Evolutionary conservation across 1,284 basidiomycete genomes (phyloP), one percentile per base, ranked within the genome.

Genomic region (Leccinum idahoense): DNA sequence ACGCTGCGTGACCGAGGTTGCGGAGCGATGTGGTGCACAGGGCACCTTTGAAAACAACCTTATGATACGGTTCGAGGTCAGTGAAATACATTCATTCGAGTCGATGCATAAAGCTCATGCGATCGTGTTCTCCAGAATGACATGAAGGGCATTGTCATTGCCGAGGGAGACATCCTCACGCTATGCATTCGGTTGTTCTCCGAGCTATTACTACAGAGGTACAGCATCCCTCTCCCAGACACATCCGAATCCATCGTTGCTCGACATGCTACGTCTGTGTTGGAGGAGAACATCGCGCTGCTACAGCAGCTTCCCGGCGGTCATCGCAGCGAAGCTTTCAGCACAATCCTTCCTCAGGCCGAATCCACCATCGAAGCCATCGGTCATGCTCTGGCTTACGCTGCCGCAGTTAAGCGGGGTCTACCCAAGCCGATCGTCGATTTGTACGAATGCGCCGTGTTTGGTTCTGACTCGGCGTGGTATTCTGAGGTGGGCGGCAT

Each of bases 21-120:
- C 79, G 12, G 83, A 85, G 65, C 77, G 83, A 11, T 82, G 80
- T 61, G 83, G 83, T 57, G 83, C 83, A 4, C 83, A 85, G 72
- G 83, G 83, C 12, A 82, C 79, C 2, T 83, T 84, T 61, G 81
- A 82, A 61, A 78, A 82, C 62, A 85, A 85, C 68, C 79, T 80
- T 60, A 79, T 85, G 77, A 78, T 78, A 5, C 76, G 75, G 49
- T 78, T 80, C 46, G 82, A 84, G 76, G 82, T 82, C 60, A 57
- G 77, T 69, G 15, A n/a, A 3, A 12, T 32, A 29, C 1, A n/a
- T 60, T 51, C 10, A 2, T 44, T 11, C 18, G 10, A 15, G 2
- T 15, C 14, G 14, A 32, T 6, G 35, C 56, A 54, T 55, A 55
- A 55, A 64, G 29, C 67, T 57, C 62, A 63, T 63, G 62, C 57